Conservation (phyloP, 176 grass and related monocot genomes). For the Dactylis glomerata region DNA sequence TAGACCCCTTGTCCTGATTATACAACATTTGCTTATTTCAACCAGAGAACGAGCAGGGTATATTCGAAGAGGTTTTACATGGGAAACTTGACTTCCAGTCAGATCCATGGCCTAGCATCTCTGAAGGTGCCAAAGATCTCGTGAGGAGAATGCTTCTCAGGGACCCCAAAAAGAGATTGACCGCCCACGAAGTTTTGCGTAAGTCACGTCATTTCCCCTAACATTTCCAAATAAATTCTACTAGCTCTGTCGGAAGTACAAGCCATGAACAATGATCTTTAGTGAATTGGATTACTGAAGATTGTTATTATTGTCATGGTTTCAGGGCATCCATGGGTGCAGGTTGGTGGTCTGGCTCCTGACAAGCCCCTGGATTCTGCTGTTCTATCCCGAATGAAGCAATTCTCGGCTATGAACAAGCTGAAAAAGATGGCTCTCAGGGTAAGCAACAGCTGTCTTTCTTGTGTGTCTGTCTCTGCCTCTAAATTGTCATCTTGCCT, state of each 20-base stretch:
- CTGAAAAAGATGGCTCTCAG: conserved; percentile 90
- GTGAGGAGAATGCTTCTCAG: conserved; percentile 87
- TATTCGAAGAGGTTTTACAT: conserved; percentile 94
- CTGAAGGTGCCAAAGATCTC: conserved; percentile 87
- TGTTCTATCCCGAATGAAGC: conserved; percentile 88
- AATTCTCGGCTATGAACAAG: conserved; percentile 93
- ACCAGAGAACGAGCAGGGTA: conserved; percentile 90
- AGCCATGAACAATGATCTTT: background rate
- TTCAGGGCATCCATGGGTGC: conserved; percentile 89
- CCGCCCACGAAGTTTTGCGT: conserved; percentile 91
- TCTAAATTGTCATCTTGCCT: background rate
- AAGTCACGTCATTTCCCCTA: conserved; percentile 6
- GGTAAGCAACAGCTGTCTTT: conserved; percentile 38
- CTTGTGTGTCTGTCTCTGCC: background rate
- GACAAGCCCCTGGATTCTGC: conserved; percentile 86
- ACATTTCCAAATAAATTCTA: background rate
- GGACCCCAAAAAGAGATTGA: conserved; percentile 77
- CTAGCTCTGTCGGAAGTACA: background rate
- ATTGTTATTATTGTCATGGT: conserved; percentile 1
- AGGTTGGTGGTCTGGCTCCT: conserved; percentile 74
- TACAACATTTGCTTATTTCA: background rate
- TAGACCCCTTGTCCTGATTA: background rate
- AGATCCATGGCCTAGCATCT: conserved; percentile 91
- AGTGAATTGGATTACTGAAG: background rate
- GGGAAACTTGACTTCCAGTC: conserved; percentile 77